phyloP scores from a whole-genome alignment of 495 filamentous ascomycete genomes.

The Aspergillus cristatus region DNA sequence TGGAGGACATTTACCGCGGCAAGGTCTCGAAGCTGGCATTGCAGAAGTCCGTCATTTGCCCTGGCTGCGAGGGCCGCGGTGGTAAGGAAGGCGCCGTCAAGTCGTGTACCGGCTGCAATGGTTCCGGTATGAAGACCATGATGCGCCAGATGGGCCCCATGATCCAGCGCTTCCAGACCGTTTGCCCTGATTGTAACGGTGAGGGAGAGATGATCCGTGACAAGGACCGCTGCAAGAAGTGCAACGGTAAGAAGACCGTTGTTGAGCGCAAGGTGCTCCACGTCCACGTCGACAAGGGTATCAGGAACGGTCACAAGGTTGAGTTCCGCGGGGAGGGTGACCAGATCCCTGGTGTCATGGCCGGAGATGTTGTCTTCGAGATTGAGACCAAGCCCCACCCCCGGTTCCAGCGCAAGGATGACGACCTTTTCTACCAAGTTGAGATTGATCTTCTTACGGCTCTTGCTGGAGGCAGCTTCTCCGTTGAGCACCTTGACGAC shows the following conservation, averaged over 20 bases:
- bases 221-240: conserved; percentile 91
- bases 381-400: conserved; percentile 97
- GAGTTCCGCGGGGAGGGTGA: conserved; percentile 96
- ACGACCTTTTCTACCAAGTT: conserved; percentile 91
- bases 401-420: conserved; percentile 90
- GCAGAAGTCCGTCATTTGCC: conserved; percentile 95
- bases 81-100: conserved; percentile 96
- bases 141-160: conserved; percentile 99
- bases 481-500: conserved; percentile 94
- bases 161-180: conserved; percentile 99
- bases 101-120: conserved; percentile 82
- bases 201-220: conserved; percentile 95
- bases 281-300: conserved; percentile 93
- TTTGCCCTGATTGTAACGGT: conserved; percentile 95
- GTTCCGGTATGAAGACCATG: conserved; percentile 98
- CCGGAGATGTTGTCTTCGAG: conserved; percentile 93
- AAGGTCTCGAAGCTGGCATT: conserved; percentile 96
- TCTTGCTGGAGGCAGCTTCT: conserved; percentile 77
- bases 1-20: conserved; percentile 96
- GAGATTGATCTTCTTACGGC: conserved; percentile 96
- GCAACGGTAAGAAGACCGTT: conserved; percentile 92
- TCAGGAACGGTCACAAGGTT: conserved; percentile 87
- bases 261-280: conserved; percentile 97
- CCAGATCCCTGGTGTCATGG: conserved; percentile 83
- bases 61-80: conserved; percentile 89